Evolutionary conservation across 495 filamentous ascomycete species (phyloP).

Genomic region (Tuber borchii): DNA sequence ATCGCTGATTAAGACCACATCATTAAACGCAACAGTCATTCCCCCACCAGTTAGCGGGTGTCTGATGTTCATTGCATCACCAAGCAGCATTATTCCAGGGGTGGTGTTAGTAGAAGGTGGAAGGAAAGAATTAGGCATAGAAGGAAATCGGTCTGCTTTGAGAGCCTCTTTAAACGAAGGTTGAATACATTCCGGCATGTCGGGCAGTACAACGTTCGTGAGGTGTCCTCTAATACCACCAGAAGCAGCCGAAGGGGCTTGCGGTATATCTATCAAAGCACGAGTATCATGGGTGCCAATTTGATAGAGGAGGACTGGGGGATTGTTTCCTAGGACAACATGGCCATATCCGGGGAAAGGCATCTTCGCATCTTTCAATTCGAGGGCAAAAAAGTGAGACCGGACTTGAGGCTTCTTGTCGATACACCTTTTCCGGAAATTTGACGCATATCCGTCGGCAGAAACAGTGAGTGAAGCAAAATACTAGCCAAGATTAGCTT

Average conservation of each 20-base stretch:
- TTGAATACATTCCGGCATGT: slow-evolving; percentile 62
- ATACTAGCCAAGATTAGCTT: slow-evolving; percentile 50
- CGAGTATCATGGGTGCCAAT: slow-evolving; percentile 93
- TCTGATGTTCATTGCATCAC: slow-evolving; percentile 94
- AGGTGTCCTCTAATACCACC: slow-evolving; percentile 83
- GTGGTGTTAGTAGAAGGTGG: slow-evolving; percentile 62
- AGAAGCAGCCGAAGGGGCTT: slow-evolving; percentile 62
- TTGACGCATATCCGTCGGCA: slow-evolving; percentile 88
- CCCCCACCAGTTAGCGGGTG: slow-evolving; percentile 90
- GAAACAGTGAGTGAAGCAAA: slow-evolving; percentile 82
- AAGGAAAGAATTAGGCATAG: slow-evolving; percentile 92
- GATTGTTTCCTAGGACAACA: slow-evolving; percentile 71
- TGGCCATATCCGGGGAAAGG: slow-evolving; percentile 71
- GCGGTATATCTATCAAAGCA: slow-evolving; percentile 80
- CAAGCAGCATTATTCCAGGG: slow-evolving; percentile 72
- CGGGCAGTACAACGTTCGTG: slow-evolving; percentile 64
- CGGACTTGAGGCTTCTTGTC: slow-evolving; percentile 60
- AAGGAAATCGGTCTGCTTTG: slow-evolving; percentile 59
- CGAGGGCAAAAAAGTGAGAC: slow-evolving; percentile 84
- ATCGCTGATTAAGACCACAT: slow-evolving; percentile 67
- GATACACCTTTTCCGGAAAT: slow-evolving; percentile 79
- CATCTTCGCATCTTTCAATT: slow-evolving; percentile 78
- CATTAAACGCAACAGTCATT: slow-evolving; percentile 92
- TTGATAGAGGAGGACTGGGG: slow-evolving; percentile 89
- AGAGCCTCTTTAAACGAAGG: slow-evolving; percentile 71